These are phyloP conservation scores for Cryptomeria japonica DNA, from an alignment of 75 land plant genomes.

Conservation along the genomic window DNA sequence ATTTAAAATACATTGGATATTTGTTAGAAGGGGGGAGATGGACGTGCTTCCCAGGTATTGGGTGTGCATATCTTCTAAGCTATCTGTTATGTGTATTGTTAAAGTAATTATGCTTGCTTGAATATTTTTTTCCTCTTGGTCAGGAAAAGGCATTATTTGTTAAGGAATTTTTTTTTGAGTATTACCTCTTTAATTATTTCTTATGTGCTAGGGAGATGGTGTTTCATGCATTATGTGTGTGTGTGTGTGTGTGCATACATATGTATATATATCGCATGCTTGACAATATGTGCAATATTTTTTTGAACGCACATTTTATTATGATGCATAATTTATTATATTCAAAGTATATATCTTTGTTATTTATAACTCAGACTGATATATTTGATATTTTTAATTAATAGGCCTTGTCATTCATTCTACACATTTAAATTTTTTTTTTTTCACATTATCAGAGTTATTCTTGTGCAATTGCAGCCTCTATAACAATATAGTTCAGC, in stretches of 20 bases:
- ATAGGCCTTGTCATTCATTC: neutral
- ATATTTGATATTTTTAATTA: neutral
- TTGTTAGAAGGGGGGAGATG: neutral
- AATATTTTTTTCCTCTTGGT: neutral
- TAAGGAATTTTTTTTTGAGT: neutral
- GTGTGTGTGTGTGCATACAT: too few relatives aligned
- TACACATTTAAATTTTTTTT: neutral
- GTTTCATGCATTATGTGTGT: too few relatives aligned
- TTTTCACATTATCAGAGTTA: neutral
- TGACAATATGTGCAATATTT: neutral
- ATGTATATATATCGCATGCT: neutral
- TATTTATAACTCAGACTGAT: neutral
- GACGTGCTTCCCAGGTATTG: neutral
- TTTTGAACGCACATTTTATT: neutral
- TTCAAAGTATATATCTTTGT: neutral
- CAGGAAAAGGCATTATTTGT: neutral
- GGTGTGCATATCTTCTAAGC: neutral
- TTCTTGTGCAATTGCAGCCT: conserved; percentile 34
- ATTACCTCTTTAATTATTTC: too few relatives aligned
- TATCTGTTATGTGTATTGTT: neutral
- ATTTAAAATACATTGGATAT: neutral
- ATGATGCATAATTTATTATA: neutral
- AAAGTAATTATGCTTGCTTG: neutral
- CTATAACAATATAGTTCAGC: conserved; percentile 79
- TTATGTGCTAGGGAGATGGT: too few relatives aligned